Percentiles rank a stretch among this genome's conserved stretches.
phyloP scores from a whole-genome alignment of 495 filamentous ascomycete species.

The Rhypophila decipiens region DNA sequence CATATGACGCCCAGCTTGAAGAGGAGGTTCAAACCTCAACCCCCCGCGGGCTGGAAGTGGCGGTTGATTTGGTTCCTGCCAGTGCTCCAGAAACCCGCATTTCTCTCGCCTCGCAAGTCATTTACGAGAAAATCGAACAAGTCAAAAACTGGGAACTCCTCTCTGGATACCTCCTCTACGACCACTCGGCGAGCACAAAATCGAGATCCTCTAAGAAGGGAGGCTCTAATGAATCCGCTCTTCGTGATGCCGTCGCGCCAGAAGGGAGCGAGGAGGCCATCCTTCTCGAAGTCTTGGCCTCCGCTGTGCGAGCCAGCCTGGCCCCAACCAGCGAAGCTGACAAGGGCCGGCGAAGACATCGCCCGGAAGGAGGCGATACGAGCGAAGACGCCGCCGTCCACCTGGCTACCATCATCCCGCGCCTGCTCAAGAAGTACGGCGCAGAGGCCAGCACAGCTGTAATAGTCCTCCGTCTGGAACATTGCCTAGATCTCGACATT shows the following conservation, averaged over 20 bases:
- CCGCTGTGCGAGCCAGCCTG: slow-evolving; percentile 64
- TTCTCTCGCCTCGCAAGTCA: slow-evolving; percentile 72
- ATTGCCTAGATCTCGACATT: slow-evolving; percentile 76
- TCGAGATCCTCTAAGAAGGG: slow-evolving; percentile 33
- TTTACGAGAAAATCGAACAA: slow-evolving; percentile 75
- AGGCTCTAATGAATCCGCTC: slow-evolving; percentile 41
- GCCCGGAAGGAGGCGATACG: slow-evolving; percentile 52
- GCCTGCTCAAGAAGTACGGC: slow-evolving; percentile 84
- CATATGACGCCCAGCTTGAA: slow-evolving; percentile 58
- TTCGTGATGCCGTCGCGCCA: slow-evolving; percentile 64
- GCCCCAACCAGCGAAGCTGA: slow-evolving; percentile 54
- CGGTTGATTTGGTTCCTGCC: slow-evolving; percentile 46
- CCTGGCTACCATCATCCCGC: slow-evolving; percentile 72
- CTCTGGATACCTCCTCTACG: slow-evolving; percentile 84
- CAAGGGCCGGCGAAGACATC: slow-evolving; percentile 55
- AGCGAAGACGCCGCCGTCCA: slow-evolving; percentile 68
- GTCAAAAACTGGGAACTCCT: slow-evolving; percentile 81
- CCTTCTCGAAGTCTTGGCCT: slow-evolving; percentile 78
- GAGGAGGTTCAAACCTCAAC: slow-evolving; percentile 36
- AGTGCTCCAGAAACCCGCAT: slow-evolving; percentile 68
- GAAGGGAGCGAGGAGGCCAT: slow-evolving; percentile 73
- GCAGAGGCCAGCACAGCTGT: slow-evolving; percentile 80
- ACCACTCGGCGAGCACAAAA: slow-evolving; percentile 62
- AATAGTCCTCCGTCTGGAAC: slow-evolving; percentile 78
- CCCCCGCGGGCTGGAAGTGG: slow-evolving; percentile 36